A percentile compares a stretch with the other conserved stretches of the same genome.
These are phyloP conservation scores for Thinopyrum elongatum DNA, from an alignment of 176 grass and related monocot genomes.

Conservation along the genomic window DNA sequence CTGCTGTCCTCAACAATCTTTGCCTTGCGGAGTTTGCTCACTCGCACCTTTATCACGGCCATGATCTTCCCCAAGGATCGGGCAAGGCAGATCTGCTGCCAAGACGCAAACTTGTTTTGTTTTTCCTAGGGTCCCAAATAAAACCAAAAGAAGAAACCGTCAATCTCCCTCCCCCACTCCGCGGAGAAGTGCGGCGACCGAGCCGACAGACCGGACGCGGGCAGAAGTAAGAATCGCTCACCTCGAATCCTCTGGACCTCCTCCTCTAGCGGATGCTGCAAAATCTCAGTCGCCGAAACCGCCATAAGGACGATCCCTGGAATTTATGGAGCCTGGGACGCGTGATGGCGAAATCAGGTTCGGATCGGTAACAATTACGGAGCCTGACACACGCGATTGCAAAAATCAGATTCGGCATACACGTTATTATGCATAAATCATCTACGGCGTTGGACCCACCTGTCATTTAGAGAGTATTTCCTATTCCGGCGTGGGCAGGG, in stretches of 20 bases:
- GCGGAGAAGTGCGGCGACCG: neutral
- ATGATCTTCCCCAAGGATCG: neutral
- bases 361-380: neutral
- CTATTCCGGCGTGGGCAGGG: too few species aligned
- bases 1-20: neutral
- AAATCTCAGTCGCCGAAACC: neutral
- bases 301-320: neutral
- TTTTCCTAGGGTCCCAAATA: neutral
- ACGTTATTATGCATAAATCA: neutral
- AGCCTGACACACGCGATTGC: neutral
- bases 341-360: neutral
- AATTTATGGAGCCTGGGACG: neutral
- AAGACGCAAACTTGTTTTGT: neutral
- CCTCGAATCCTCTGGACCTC: neutral
- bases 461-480: too few species aligned
- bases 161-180: neutral
- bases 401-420: neutral
- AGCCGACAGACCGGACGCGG: neutral
- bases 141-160: neutral
- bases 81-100: neutral
- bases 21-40: neutral
- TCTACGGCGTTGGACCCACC: too few species aligned
- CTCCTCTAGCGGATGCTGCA: neutral
- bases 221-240: neutral
- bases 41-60: conserved; percentile 13